phyloP scores from a whole-genome alignment of 192 early-diverging fungal species.

The Dissophora globulifera region DNA sequence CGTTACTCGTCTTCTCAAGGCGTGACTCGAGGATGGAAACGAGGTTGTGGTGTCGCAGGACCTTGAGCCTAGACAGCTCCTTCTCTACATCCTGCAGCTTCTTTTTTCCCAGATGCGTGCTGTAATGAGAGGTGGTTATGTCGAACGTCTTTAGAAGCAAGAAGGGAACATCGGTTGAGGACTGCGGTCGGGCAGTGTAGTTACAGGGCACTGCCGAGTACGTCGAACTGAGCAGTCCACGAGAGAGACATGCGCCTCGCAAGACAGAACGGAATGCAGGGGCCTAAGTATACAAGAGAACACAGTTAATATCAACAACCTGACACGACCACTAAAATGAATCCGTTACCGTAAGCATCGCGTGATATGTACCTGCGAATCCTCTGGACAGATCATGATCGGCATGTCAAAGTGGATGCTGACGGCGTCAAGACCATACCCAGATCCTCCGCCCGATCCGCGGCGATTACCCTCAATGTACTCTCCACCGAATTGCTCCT shows the following conservation, averaged over 20 bases:
- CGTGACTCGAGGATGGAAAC: constrained; percentile 67
- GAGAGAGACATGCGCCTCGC: constrained; percentile 35
- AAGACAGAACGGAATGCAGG: constrained; percentile 46
- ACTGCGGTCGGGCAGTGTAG: constrained; percentile 48
- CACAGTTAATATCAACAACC: not conserved
- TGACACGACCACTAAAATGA: not conserved
- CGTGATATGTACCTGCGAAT: constrained; percentile 46
- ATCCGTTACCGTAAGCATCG: too few relatives aligned
- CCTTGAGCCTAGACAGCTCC: constrained; percentile 67
- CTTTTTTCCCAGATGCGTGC: constrained; percentile 62
- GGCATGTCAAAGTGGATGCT: constrained; percentile 51
- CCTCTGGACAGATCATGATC: constrained; percentile 50
- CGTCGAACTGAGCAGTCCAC: constrained; percentile 50
- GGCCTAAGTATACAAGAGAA: constrained; percentile 22
- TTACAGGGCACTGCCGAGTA: constrained; percentile 52
- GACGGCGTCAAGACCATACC: constrained; percentile 40
- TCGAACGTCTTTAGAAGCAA: constrained; percentile 56
- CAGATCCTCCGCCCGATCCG: constrained; percentile 33
- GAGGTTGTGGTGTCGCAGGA: constrained; percentile 69
- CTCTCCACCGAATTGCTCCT: constrained; percentile 41
- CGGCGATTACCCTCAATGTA: constrained; percentile 25
- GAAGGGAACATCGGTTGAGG: constrained; percentile 36
- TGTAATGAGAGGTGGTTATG: constrained; percentile 58
- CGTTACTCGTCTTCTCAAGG: constrained; percentile 52
- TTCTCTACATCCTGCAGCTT: constrained; percentile 67